These are phyloP conservation scores for Colletotrichum paranaense DNA, from an alignment of 2,329 filamentous ascomycete genomes.

Conservation along the genomic window DNA sequence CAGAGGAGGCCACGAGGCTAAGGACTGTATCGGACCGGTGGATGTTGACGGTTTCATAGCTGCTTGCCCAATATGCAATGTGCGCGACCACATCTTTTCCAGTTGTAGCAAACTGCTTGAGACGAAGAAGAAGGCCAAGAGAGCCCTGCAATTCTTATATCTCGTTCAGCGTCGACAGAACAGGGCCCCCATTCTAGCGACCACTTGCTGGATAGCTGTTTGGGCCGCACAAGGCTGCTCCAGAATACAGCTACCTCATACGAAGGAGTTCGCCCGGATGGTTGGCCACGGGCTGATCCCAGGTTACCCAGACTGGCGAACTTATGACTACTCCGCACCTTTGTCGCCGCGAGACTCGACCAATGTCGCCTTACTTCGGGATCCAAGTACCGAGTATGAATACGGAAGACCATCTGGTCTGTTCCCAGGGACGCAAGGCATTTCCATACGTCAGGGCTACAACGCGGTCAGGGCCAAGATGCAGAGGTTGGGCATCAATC, in stretches of 20 bases:
- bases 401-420: not conserved
- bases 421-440: not conserved
- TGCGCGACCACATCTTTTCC: not conserved
- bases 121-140: not conserved
- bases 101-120: not conserved
- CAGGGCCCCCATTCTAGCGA: slow-evolving; percentile 11
- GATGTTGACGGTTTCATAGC: slow-evolving; percentile 2
- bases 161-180: slow-evolving; percentile 6
- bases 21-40: slow-evolving; percentile 22
- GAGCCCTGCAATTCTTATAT: slow-evolving; percentile 1
- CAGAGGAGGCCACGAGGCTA: not conserved
- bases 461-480: not conserved
- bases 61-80: slow-evolving; percentile 22
- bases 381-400: slow-evolving; percentile 12
- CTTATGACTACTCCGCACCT: slow-evolving; percentile 3
- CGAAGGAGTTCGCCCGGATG: slow-evolving; percentile 5
- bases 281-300: too few species aligned
- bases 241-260: not conserved
- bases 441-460: not conserved
- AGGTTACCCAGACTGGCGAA: slow-evolving; percentile 1
- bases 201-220: slow-evolving; percentile 5
- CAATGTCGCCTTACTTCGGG: not conserved
- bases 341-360: not conserved
- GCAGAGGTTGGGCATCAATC: not conserved
- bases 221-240: slow-evolving; percentile 2